These are phyloP conservation scores for Mycena capillaripes DNA, from an alignment of 768 basidiomycete species.

Conservation along the genomic window DNA sequence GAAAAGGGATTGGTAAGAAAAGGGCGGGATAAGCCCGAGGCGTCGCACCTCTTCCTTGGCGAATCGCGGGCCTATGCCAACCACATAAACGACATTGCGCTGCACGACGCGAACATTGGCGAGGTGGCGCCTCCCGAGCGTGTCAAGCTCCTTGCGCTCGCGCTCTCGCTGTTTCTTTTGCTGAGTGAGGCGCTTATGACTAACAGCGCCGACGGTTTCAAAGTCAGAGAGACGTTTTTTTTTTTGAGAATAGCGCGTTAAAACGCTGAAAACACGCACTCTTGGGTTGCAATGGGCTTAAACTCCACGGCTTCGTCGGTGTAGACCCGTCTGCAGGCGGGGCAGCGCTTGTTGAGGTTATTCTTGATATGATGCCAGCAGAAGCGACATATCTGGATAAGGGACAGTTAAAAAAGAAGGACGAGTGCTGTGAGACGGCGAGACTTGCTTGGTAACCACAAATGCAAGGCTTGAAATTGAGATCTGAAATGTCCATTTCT, in stretches of 20 bases:
- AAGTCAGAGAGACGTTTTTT: conserved; percentile 27
- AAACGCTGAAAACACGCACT: conserved; percentile 69
- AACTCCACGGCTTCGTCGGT: conserved; percentile 95
- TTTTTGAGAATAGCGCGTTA: conserved; percentile 35
- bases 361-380: conserved; percentile 99
- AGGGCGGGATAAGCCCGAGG: conserved; percentile 11
- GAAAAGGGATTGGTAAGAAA: conserved; percentile 25
- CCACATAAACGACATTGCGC: conserved; percentile 95
- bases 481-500: conserved; percentile 98
- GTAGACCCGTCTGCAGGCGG: conserved; percentile 94
- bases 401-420: conserved; percentile 32
- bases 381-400: conserved; percentile 93
- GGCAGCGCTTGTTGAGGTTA: conserved; percentile 96
- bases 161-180: conserved; percentile 96
- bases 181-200: conserved; percentile 94
- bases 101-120: conserved; percentile 97
- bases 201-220: conserved; percentile 46
- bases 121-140: conserved; percentile 85
- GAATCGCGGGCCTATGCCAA: conserved; percentile 93
- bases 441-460: conserved; percentile 93
- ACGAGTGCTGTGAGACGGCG: conserved; percentile 4
- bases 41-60: conserved; percentile 93
- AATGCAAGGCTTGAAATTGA: conserved; percentile 99
- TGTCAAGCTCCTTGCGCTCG: conserved; percentile 94
- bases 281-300: conserved; percentile 94